These are phyloP conservation scores for Fusarium luffae DNA, from an alignment of 2,329 filamentous ascomycete genomes.

Conservation along the genomic window DNA sequence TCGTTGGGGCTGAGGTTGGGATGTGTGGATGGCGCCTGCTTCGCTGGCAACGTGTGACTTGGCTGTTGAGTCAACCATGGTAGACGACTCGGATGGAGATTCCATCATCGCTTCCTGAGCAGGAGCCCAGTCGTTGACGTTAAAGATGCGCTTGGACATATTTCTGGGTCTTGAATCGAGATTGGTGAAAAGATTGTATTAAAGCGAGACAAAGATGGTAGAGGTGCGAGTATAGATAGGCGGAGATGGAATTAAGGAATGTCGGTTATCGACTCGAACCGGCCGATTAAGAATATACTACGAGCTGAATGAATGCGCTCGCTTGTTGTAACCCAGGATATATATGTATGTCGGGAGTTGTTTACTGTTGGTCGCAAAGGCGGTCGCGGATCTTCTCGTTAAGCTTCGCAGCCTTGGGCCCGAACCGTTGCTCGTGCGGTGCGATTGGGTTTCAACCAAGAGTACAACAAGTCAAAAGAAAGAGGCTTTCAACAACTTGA, in stretches of 20 bases:
- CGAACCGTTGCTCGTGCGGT: constrained; percentile 3
- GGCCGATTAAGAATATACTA: not conserved
- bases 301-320: constrained; percentile 13
- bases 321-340: not conserved
- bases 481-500: not conserved
- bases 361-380: constrained; percentile 34
- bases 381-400: constrained; percentile 16
- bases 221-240: not conserved
- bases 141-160: constrained; percentile 54
- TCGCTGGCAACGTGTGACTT: constrained; percentile 23
- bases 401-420: constrained; percentile 13
- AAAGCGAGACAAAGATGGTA: not conserved
- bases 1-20: constrained; percentile 48
- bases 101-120: constrained; percentile 56
- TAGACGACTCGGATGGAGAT: constrained; percentile 31
- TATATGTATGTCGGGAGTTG: constrained; percentile 3
- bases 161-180: constrained; percentile 4
- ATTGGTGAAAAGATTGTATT: not conserved
- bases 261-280: constrained; percentile 2
- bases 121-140: constrained; percentile 56
- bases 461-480: constrained; percentile 1
- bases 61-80: constrained; percentile 15
- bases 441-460: constrained; percentile 15
- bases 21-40: constrained; percentile 10
- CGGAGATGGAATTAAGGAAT: not conserved